These are phyloP conservation scores for Fusarium compactum DNA, from an alignment of 2,329 filamentous ascomycete species.

Conservation along the genomic window DNA sequence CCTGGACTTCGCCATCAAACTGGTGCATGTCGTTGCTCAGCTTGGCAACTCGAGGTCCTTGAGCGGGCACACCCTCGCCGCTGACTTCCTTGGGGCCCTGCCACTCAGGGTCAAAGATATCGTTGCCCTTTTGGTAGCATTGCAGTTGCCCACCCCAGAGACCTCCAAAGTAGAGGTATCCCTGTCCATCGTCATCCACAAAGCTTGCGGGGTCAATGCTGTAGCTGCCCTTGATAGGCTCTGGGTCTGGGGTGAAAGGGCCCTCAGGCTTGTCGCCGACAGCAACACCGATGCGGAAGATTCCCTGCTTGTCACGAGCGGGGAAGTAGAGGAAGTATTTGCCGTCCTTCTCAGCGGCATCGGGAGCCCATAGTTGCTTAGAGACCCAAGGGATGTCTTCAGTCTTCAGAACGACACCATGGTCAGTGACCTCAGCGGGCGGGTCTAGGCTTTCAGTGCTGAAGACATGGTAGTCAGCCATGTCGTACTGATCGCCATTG, in stretches of 20 bases:
- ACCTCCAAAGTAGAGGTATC: conserved; percentile 76
- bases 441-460: conserved; percentile 64
- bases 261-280: conserved; percentile 72
- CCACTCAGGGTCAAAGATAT: conserved; percentile 66
- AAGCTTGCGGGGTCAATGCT: conserved; percentile 83
- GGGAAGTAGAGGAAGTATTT: conserved; percentile 85
- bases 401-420: conserved; percentile 75
- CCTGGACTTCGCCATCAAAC: conserved; percentile 67
- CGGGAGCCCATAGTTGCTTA: conserved; percentile 85
- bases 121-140: conserved; percentile 72
- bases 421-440: conserved; percentile 73
- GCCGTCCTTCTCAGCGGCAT: conserved; percentile 74
- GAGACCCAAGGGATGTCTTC: conserved; percentile 80
- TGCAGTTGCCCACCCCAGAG: conserved; percentile 86
- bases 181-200: conserved; percentile 67
- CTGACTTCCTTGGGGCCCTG: conserved; percentile 70
- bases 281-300: conserved; percentile 83
- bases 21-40: conserved; percentile 74
- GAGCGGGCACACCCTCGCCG: conserved; percentile 66
- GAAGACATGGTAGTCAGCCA: conserved; percentile 87
- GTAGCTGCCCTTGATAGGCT: conserved; percentile 75
- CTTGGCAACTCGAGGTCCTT: conserved; percentile 75
- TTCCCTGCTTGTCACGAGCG: conserved; percentile 74
- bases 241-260: conserved; percentile 74
- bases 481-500: conserved; percentile 88